Evolutionary conservation across 2,329 filamentous ascomycete genomes (phyloP).

Genomic region (Microdochium trichocladiopsis): DNA sequence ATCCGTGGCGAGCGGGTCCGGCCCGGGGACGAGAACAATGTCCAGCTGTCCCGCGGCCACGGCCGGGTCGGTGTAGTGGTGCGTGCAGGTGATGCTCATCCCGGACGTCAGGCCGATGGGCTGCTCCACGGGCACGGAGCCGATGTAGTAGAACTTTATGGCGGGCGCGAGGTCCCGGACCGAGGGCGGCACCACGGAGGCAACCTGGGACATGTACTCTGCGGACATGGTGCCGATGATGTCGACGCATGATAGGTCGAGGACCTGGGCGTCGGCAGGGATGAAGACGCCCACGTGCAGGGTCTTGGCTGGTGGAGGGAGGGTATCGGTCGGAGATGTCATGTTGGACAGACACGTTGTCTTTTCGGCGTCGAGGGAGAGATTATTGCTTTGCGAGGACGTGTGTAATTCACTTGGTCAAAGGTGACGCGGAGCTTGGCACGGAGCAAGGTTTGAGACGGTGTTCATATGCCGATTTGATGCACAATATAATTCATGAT

Average conservation of each 20-base stretch:
- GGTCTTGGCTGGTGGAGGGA: background rate
- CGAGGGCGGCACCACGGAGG: conserved; percentile 24
- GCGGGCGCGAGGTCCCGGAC: conserved; percentile 32
- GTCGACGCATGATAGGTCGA: conserved; percentile 44
- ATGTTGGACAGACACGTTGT: too few species aligned
- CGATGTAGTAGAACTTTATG: conserved; percentile 39
- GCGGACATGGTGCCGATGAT: conserved; percentile 37
- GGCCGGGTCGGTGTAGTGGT: conserved; percentile 33
- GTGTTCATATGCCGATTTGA: too few species aligned
- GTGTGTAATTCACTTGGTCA: too few species aligned
- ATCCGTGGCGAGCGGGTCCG: conserved; percentile 27
- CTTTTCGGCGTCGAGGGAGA: too few species aligned
- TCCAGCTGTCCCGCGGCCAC: conserved; percentile 44
- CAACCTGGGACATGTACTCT: conserved; percentile 30
- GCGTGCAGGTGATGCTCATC: conserved; percentile 29
- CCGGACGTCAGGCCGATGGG: conserved; percentile 33
- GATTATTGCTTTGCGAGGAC: too few species aligned
- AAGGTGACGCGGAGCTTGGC: too few species aligned
- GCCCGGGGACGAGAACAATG: conserved; percentile 42
- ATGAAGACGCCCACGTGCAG: conserved; percentile 45
- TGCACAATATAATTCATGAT: too few species aligned
- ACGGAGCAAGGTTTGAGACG: too few species aligned
- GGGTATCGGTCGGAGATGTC: too few species aligned
- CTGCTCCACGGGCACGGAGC: conserved; percentile 23
- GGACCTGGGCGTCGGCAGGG: conserved; percentile 35